Base-by-base conservation (phyloP, 140 eudicot species). In the Anethum foeniculum region DNA sequence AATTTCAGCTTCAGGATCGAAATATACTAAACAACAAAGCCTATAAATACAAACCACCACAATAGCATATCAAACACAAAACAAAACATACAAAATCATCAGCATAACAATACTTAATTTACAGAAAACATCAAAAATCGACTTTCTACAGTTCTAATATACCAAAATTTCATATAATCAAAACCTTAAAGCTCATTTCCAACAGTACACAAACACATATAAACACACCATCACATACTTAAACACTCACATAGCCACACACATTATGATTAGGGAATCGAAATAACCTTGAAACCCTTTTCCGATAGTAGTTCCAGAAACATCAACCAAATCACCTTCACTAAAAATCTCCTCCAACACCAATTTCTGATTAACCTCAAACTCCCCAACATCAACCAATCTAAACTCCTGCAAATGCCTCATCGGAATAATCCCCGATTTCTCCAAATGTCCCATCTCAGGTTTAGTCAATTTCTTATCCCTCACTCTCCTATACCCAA, bases 241-340 rank as follows among this genome's bases (percentile, higher is more conserved):
- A n/a, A 1, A 58, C 1, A 58, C 13, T n/a, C 7, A n/a, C 8
- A 60, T 4, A 41, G 7, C 46, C 11, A 56, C 7, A 56, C 9
- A 56, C 65, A 56, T 1, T 2, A 21, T 21, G 3, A 60, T 30
- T n/a, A n/a, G 65, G 25, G 15, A 56, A 69, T 36, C 5, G 44
- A 41, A 10, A 77, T 48, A 34, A 94, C 97, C 99, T 92, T 95
- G 99, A 84, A 95, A 95, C 77, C 99, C 99, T 80, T 95, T 95
- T 30, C 99, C 99, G 65, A 95, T 95, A 46, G 97, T 95, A 38
- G 89, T 95, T 0, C 97, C 99, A n/a, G 97, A 84, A 71, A 95
- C 97, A 88, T 95, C 99, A 54, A 95, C 96, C 83, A 95, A 77
- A 83, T 95, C 99, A 7, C 99, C 99, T 79, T 95, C 98, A 30